Conservation (phyloP, 306 rosid genomes). For the Gynostemma pentaphyllum region DNA sequence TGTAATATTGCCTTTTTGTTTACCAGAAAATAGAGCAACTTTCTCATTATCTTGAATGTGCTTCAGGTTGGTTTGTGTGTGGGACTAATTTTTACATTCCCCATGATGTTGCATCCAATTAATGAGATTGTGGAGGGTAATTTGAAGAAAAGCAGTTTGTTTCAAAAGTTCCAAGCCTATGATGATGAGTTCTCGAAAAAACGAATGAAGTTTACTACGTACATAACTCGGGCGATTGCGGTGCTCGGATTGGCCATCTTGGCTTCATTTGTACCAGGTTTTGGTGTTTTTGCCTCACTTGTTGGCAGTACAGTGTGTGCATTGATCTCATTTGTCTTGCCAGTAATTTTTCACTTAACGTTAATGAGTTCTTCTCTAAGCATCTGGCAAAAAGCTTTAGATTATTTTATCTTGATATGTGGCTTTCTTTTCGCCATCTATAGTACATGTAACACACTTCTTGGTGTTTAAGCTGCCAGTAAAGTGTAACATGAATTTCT, state of each 20-base stretch:
- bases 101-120: conserved; percentile 74
- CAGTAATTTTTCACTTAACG: conserved; percentile 60
- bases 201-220: conserved; percentile 20
- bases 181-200: conserved; percentile 14
- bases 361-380: conserved; percentile 53
- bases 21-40: neutral
- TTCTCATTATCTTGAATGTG: neutral
- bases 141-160: conserved; percentile 19
- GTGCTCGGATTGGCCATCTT: conserved; percentile 42
- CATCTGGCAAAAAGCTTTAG: conserved; percentile 45
- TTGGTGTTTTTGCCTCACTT: conserved; percentile 61
- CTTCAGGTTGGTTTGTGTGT: conserved; percentile 70
- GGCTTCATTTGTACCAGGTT: conserved; percentile 66
- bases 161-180: conserved; percentile 5
- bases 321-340: conserved; percentile 74
- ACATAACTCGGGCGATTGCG: conserved; percentile 49
- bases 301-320: conserved; percentile 86
- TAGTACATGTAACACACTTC: conserved; percentile 60
- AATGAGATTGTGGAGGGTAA: conserved; percentile 69
- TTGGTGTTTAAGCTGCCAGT: conserved; percentile 29
- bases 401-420: conserved; percentile 34
- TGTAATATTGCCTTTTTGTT: neutral
- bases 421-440: conserved; percentile 72
- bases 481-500: neutral
- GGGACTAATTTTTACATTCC: conserved; percentile 79